Evolutionary conservation across 108 stramenopile species (phyloP), one percentile per base, ranked within the genome.

Genomic region (Asterionellopsis glacialis): DNA sequence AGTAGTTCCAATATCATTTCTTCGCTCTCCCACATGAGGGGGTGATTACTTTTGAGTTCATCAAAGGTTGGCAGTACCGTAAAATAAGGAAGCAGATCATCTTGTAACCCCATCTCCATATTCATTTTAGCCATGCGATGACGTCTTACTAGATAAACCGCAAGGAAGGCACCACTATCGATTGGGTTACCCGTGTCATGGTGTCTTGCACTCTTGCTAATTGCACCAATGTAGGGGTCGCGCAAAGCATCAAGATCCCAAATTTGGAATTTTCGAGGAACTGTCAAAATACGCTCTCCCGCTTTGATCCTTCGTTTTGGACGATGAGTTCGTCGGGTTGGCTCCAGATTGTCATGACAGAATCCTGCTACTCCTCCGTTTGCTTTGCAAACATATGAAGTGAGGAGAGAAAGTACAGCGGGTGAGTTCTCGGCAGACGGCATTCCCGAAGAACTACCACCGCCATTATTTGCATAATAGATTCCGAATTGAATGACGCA

Each of bases 171-270:
- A 24, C 81, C 87, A 23, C 63, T 73, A 51, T 82, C 83, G 33
- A 85, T 56, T 25, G 73, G 59, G 55, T 85, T 85, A 62, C 57
- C 15, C 79, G 74, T 55, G 7, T 33, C 33, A 2, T 5, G 33
- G 33, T 33, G 33, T 33, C 33, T 2, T 33, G 7, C 33, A 33
- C 5, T 33, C 7, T 33, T 33, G 76, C 58, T 58, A 59, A 42
- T 45, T 72, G 72, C 19, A 87, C 72, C 11, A n/a, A 33, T 33
- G 7, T 53, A 84, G 41, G 69, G 56, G 63, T 88, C 84, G n/a
- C 85, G 70, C 25, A 86, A 68, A 19, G 90, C 87, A 74, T 91
- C 90, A 66, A 84, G 62, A 70, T 91, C 90, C 87, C 87, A 87
- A 41, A 91, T 65, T 74, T 86, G 87, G 25, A 85, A 56, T 22